phyloP scores from a whole-genome alignment of 179 eudicot species.

The Heliamphora ciliata region DNA sequence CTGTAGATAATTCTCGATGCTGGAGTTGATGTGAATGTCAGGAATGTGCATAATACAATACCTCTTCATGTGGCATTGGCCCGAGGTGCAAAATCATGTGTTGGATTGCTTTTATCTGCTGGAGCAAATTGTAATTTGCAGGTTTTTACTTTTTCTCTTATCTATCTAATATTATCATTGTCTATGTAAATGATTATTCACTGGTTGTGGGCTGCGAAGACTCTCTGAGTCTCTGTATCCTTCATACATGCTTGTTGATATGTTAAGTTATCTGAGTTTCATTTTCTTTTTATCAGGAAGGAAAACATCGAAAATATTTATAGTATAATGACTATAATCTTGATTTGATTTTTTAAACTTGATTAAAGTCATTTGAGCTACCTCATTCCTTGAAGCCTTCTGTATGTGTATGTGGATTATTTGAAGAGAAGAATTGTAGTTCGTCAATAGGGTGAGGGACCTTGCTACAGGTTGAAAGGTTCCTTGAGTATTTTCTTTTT shows the following conservation, averaged over 20 bases:
- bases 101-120: conserved; percentile 81
- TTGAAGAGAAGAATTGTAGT: conserved; percentile 5
- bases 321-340: neutral
- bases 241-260: neutral
- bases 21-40: conserved; percentile 92
- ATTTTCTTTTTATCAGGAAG: neutral
- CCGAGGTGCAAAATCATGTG: conserved; percentile 95
- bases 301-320: neutral
- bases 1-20: conserved; percentile 82
- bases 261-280: neutral
- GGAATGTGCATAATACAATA: conserved; percentile 71
- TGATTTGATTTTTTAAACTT: neutral
- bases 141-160: conserved; percentile 32
- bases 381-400: neutral
- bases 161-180: neutral
- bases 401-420: neutral
- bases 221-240: neutral
- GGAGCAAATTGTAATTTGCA: conserved; percentile 93
- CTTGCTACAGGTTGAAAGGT: neutral
- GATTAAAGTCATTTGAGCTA: neutral
- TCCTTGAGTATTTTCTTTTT: neutral
- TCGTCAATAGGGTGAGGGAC: conserved; percentile 1
- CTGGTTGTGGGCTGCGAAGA: neutral
- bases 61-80: conserved; percentile 97
- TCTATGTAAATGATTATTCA: neutral